Evolutionary conservation across 2,329 filamentous ascomycete species (phyloP), one percentile per base, ranked within the genome.

Genomic region (Teratosphaeria nubilosa): DNA sequence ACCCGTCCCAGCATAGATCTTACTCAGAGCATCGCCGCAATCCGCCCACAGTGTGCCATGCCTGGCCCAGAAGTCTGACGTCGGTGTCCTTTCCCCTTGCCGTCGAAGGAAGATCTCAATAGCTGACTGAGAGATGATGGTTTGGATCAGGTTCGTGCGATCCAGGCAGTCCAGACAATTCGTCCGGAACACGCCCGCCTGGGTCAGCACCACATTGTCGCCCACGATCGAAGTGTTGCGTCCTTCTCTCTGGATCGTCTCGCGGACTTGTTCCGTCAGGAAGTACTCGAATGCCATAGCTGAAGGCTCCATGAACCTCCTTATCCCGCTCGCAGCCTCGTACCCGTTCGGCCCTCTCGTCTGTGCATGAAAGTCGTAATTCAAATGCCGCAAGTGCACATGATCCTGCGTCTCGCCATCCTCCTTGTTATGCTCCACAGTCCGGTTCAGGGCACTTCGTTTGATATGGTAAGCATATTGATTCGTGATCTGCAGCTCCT

Each of bases 161-260:
- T 99, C 94, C 51, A 99, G 78, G 70, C 94, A 99, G 72, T 99
- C 94, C 27, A 99, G 79, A 71, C 94, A 99, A 68, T 99, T 99
- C 3, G 91, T 96, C 61, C 92, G 83, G 72, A 97, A 97, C 5
- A 95, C 83, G n/a, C 94, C 92, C 70, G 95, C 90, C 73, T 99
- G 94, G 70, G 95, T 90, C 55, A 96, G 76, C 24, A 95, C 82
- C 24, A 73, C 68, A 31, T 74, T 71, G 32, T 73, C 67, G 2
- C 65, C 68, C 27, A 64, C 27, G 1, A 69, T 54, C 5, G 66
- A 63, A n/a, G 63, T 57, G 52, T 65, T 60, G n/a, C 60, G 62
- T 5, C 76, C 76, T 78, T 76, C 70, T 31, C 66, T 64, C 22
- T 62, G 57, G 10, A 72, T 64, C 54, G 69, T 68, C 53, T 88